phyloP scores from a whole-genome alignment of 1,284 basidiomycete species.

The Rhodotorula glutinis region DNA sequence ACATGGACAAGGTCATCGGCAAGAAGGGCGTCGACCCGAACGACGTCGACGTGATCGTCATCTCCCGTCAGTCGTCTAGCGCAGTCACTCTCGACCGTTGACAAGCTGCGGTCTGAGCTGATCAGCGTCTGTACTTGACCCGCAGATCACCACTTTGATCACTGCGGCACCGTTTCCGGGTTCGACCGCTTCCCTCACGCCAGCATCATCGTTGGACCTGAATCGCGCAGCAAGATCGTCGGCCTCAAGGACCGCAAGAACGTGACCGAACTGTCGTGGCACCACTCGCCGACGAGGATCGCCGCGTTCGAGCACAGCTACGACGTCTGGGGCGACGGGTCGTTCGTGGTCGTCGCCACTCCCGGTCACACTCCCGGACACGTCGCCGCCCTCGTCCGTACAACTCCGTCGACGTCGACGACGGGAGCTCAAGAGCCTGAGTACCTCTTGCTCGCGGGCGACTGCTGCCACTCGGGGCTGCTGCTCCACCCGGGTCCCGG shows the following conservation, averaged over 20 bases:
- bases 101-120: too few relatives aligned
- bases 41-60: conserved; percentile 17
- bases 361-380: conserved; percentile 59
- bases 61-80: conserved; percentile 18
- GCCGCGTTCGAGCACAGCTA: conserved; percentile 57
- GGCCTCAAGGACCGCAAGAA: conserved; percentile 1
- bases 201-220: conserved; percentile 17
- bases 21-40: conserved; percentile 2
- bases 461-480: conserved; percentile 23
- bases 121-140: too few relatives aligned
- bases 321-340: conserved; percentile 61
- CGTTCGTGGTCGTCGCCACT: conserved; percentile 58
- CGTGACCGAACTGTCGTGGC: conserved; percentile 8
- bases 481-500: not conserved
- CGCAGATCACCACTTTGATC: conserved; percentile 34
- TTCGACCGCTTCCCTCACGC: conserved; percentile 18
- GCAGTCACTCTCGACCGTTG: too few relatives aligned
- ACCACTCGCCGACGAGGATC: conserved; percentile 40
- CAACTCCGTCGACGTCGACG: conserved; percentile 33
- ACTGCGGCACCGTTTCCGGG: conserved; percentile 14
- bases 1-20: conserved; percentile 13
- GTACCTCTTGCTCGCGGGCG: conserved; percentile 29
- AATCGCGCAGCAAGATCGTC: not conserved
- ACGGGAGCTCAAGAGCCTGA: not conserved
- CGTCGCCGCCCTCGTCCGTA: conserved; percentile 58